phyloP scores from a whole-genome alignment of 1,284 basidiomycete species.

The Apiotrichum domesticum region DNA sequence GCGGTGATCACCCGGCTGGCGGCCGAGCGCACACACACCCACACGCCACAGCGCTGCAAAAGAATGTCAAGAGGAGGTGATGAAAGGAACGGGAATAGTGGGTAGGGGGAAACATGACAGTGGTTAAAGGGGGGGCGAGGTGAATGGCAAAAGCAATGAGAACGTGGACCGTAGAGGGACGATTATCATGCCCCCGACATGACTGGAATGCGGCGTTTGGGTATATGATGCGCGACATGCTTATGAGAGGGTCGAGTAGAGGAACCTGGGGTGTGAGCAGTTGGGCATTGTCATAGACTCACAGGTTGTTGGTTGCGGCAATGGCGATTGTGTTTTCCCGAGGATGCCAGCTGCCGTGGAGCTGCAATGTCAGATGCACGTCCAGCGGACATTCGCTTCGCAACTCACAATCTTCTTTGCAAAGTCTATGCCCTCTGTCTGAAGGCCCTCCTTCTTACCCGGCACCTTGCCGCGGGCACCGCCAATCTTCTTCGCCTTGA shows the following conservation, averaged over 20 bases:
- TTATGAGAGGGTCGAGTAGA: conserved; percentile 45
- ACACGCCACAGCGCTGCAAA: no score
- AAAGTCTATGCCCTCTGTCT: conserved; percentile 88
- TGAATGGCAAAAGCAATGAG: not conserved
- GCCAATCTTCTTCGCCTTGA: conserved; percentile 97
- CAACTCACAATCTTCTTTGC: conserved; percentile 88
- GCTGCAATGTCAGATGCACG: conserved; percentile 27
- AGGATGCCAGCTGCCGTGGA: conserved; percentile 96
- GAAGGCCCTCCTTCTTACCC: conserved; percentile 72
- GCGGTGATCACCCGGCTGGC: no score
- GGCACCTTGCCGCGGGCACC: conserved; percentile 73
- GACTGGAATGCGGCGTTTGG: conserved; percentile 10
- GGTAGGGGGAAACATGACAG: not conserved
- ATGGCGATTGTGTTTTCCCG: conserved; percentile 97
- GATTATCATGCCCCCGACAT: conserved; percentile 1
- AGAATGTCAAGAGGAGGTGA: no score
- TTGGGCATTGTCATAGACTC: conserved; percentile 37
- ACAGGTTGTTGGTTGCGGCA: conserved; percentile 90
- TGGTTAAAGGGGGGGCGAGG: not conserved
- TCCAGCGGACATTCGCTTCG: no score
- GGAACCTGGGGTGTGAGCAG: conserved; percentile 27
- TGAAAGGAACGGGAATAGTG: not conserved
- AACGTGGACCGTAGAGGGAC: conserved; percentile 2
- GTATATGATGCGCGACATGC: conserved; percentile 15
- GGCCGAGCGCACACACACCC: no score